Conservation (phyloP, 73 alveolate species). For the Loxodes magnus region DNA sequence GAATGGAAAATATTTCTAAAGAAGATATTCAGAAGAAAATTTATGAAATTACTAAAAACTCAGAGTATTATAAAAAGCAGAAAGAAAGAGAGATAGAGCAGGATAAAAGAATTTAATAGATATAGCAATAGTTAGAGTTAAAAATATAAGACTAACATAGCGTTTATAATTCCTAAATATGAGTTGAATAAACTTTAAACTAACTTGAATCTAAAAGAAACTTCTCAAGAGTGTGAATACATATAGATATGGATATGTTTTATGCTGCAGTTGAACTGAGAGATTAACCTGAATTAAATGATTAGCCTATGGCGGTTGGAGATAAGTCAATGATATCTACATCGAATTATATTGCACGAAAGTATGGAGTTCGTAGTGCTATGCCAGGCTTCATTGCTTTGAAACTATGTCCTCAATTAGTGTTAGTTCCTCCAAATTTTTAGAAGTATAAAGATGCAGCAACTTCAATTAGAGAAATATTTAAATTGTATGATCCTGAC, state of each 20-base stretch:
- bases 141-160: conserved; percentile 4
- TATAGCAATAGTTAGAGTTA: conserved; percentile 14
- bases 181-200: conserved; percentile 11
- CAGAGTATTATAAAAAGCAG: conserved; percentile 27
- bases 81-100: conserved; percentile 26
- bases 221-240: conserved; percentile 62
- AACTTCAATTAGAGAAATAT: conserved; percentile 25
- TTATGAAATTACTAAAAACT: conserved; percentile 41
- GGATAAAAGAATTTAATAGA: conserved; percentile 18
- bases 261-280: conserved; percentile 94
- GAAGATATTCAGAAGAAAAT: too few species aligned
- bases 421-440: conserved; percentile 53
- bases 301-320: conserved; percentile 94
- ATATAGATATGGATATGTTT: conserved; percentile 98
- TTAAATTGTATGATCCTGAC: conserved; percentile 68
- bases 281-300: conserved; percentile 79
- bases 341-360: conserved; percentile 93
- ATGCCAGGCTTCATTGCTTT: conserved; percentile 98
- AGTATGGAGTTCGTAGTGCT: conserved; percentile 93
- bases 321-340: conserved; percentile 81
- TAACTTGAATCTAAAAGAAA: conserved; percentile 15
- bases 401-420: conserved; percentile 82
- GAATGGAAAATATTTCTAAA: too few species aligned
- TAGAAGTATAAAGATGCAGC: conserved; percentile 60
- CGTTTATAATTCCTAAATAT: conserved; percentile 9